phyloP scores from a whole-genome alignment of 306 rosid species.

The Lathyrus aphaca region DNA sequence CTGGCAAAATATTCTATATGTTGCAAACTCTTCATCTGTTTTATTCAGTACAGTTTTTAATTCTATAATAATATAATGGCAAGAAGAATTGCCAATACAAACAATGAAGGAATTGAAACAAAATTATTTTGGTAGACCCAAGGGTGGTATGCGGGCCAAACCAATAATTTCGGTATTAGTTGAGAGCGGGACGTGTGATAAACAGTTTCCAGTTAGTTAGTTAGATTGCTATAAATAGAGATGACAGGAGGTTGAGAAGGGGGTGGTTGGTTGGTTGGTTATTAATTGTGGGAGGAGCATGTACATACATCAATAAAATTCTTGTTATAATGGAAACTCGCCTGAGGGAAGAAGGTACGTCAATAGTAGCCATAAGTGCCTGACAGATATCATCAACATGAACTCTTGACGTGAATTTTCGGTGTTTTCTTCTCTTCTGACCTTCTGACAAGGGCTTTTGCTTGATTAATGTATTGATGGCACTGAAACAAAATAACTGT shows the following conservation, averaged over 20 bases:
- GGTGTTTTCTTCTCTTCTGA: constrained; percentile 62
- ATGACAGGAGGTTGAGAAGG: neutral
- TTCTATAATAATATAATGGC: neutral
- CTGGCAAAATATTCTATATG: constrained; percentile 5
- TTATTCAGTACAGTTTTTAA: constrained; percentile 3
- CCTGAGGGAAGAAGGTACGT: constrained; percentile 51
- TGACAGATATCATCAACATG: constrained; percentile 85
- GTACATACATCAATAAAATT: neutral
- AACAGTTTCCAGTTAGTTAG: neutral
- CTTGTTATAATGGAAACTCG: constrained; percentile 32
- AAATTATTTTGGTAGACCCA: neutral
- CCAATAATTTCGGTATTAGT: constrained; percentile 9
- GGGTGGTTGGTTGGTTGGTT: constrained; percentile 19
- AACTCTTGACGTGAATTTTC: constrained; percentile 73
- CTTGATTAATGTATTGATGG: constrained; percentile 75
- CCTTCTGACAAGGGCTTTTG: constrained; percentile 56
- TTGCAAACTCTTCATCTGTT: neutral
- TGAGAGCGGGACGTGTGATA: constrained; percentile 5
- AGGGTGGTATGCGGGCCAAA: constrained; percentile 6
- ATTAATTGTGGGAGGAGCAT: constrained; percentile 11
- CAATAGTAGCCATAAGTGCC: constrained; percentile 68
- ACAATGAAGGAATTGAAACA: constrained; percentile 11
- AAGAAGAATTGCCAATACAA: constrained; percentile 16
- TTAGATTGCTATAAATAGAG: neutral
- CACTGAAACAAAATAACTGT: constrained; percentile 53